Evolutionary conservation across 495 filamentous ascomycete genomes (phyloP), one percentile per base, ranked within the genome.

Genomic region (Penicillium lagena): DNA sequence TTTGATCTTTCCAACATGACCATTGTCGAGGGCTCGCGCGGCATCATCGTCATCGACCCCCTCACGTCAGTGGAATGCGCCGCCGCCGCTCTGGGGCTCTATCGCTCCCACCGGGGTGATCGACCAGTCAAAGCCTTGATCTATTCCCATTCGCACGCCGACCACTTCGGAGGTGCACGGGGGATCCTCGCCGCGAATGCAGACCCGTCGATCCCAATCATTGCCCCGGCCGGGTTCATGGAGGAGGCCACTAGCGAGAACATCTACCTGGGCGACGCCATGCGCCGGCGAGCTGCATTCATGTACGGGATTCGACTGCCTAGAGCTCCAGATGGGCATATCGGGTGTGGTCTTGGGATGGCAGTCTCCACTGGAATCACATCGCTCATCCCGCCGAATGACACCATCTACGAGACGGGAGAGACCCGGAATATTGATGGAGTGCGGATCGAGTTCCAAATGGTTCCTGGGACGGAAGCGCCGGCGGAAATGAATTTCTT

Each of bases 141-240:
- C 12, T 62, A 62, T 41, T 50, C 59, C 0, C 59, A 62, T 32
- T 62, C 59, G 1, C 55, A 59, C 29, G 37, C 43, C n/a, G 59
- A 62, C 31, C 59, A 62, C 17, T 55, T 50, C 27, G 49, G 51
- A 7, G 59, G 59, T 12, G 55, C 45, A 6, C 35, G 35, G 17
- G 55, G 52, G 1, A 31, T 62, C 11, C 34, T 45, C 3, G 39
- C 37, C 2, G n/a, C 35, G 7, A 47, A 22, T 10, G 29, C 37
- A 2, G 36, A 35, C 1, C 34, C 48, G 10, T 40, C 46, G 1
- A 50, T 62, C n/a, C 40, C 47, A 6, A 49, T 62, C 13, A 35
- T 56, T 12, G 59, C 55, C 1, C 59, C 59, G 9, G 55, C 55
- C 13, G 54, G 54, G 3, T 60, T 57, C 30, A 46, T 55, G 22